Evolutionary conservation across 768 basidiomycete species (phyloP).

Genomic region (Boletellus ananas): DNA sequence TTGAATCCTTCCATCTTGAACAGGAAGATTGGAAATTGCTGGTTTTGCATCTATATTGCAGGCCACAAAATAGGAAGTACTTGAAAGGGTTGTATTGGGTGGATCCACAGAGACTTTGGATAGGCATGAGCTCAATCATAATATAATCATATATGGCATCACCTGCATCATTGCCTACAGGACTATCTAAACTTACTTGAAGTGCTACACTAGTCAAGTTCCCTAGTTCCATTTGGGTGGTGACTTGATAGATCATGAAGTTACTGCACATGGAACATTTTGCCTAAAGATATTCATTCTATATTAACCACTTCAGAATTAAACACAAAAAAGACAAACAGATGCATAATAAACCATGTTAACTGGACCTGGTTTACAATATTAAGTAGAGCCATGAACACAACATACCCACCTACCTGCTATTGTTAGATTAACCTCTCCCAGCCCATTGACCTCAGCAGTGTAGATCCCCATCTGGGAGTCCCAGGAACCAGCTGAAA

Average conservation of each 20-base stretch:
- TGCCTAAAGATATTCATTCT: neutral
- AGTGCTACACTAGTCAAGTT: neutral
- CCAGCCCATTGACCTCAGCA: conserved; percentile 6
- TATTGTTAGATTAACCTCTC: neutral
- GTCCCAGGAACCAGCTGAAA: neutral
- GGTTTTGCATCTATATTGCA: conserved; percentile 2
- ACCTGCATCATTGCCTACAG: neutral
- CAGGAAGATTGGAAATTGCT: neutral
- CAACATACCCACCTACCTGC: neutral
- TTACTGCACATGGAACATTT: neutral
- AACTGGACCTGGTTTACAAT: neutral
- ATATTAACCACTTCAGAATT: neutral
- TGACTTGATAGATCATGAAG: neutral
- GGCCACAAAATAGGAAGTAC: conserved; percentile 2
- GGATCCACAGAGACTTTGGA: too few species aligned
- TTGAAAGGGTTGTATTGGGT: neutral
- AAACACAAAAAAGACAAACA: neutral
- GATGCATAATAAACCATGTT: neutral
- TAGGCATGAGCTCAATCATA: too few species aligned
- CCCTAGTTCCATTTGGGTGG: conserved; percentile 1
- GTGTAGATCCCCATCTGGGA: neutral
- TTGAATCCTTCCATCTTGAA: neutral
- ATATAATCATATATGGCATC: neutral
- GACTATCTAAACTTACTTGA: neutral
- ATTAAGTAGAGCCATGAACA: neutral